Evolutionary conservation across 1,284 basidiomycete species (phyloP).

Genomic region (Sanghuangporus baumii): DNA sequence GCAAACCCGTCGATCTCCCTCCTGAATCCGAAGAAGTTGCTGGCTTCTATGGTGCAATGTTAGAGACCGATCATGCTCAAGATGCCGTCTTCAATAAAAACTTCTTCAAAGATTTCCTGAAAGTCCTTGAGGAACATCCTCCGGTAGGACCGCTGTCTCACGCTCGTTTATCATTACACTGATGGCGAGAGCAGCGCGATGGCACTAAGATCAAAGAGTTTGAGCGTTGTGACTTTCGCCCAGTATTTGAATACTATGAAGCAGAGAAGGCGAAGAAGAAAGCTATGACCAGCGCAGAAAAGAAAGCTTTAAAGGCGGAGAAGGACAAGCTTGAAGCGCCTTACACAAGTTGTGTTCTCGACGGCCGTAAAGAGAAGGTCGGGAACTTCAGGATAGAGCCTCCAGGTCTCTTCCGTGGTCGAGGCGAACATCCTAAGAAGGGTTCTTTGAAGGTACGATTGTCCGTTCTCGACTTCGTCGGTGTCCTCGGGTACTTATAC

Average conservation of each 20-base stretch:
- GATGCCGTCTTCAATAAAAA: slow-evolving; percentile 91
- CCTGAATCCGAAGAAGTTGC: slow-evolving; percentile 94
- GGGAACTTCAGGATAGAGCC: slow-evolving; percentile 99
- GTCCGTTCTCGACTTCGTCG: neutral
- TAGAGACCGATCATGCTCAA: slow-evolving; percentile 91
- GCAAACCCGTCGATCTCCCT: slow-evolving; percentile 74
- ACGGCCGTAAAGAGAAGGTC: slow-evolving; percentile 95
- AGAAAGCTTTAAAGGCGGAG: slow-evolving; percentile 82
- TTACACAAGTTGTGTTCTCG: slow-evolving; percentile 82
- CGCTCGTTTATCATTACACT: neutral
- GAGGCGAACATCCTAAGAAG: slow-evolving; percentile 97
- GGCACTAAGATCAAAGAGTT: slow-evolving; percentile 76
- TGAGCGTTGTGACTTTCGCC: slow-evolving; percentile 87
- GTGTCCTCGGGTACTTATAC: neutral
- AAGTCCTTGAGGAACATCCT: slow-evolving; percentile 75
- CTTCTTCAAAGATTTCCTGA: slow-evolving; percentile 91
- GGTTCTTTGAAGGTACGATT: slow-evolving; percentile 83
- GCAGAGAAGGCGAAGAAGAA: slow-evolving; percentile 92
- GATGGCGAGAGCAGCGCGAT: slow-evolving; percentile 42
- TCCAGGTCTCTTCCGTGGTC: slow-evolving; percentile 94
- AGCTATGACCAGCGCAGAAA: slow-evolving; percentile 76
- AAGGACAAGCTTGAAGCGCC: slow-evolving; percentile 83
- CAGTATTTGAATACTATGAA: slow-evolving; percentile 94
- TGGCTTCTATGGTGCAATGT: slow-evolving; percentile 90
- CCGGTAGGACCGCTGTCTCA: slow-evolving; percentile 55